Percentiles rank a stretch among this genome's conserved stretches.
These are phyloP conservation scores for Rachicladosporium sp. DNA, from an alignment of 2,329 filamentous ascomycete species.

Conservation along the genomic window DNA sequence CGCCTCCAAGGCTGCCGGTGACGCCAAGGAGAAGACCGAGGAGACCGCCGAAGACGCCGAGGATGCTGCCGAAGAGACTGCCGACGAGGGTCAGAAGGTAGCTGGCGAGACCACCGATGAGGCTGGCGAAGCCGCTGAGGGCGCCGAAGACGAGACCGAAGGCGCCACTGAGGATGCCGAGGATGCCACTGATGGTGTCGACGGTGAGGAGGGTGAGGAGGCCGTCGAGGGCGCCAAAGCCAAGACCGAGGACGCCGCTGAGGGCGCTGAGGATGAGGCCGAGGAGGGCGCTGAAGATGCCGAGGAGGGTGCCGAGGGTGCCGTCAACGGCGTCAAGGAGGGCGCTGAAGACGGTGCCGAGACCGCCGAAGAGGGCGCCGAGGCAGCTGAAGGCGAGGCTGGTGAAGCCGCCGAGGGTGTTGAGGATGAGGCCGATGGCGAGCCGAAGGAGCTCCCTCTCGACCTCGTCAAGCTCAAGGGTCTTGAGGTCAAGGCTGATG, in stretches of 20 bases:
- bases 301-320: constrained; percentile 12
- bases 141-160: constrained; percentile 15
- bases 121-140: constrained; percentile 19
- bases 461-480: constrained; percentile 38
- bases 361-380: constrained; percentile 7
- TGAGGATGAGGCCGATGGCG: constrained; percentile 5
- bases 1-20: constrained; percentile 22
- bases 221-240: constrained; percentile 12
- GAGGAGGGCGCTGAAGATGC: constrained; percentile 9
- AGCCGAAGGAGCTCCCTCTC: constrained; percentile 27
- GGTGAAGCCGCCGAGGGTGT: constrained; percentile 12
- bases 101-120: constrained; percentile 23
- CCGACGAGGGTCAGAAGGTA: constrained; percentile 21
- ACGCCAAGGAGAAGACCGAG: constrained; percentile 22
- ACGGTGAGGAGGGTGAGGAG: constrained; percentile 14
- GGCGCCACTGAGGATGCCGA: constrained; percentile 15
- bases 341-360: constrained; percentile 9
- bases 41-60: constrained; percentile 21
- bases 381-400: constrained; percentile 15
- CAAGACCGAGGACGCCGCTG: constrained; percentile 14
- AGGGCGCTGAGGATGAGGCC: constrained; percentile 14
- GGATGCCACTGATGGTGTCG: constrained; percentile 13
- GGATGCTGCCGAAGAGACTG: constrained; percentile 20
- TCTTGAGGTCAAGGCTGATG: constrained; percentile 42
- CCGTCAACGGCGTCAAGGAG: constrained; percentile 8